Conservation (phyloP, 1,139 yeast species). For the Yarrowia galli region DNA sequence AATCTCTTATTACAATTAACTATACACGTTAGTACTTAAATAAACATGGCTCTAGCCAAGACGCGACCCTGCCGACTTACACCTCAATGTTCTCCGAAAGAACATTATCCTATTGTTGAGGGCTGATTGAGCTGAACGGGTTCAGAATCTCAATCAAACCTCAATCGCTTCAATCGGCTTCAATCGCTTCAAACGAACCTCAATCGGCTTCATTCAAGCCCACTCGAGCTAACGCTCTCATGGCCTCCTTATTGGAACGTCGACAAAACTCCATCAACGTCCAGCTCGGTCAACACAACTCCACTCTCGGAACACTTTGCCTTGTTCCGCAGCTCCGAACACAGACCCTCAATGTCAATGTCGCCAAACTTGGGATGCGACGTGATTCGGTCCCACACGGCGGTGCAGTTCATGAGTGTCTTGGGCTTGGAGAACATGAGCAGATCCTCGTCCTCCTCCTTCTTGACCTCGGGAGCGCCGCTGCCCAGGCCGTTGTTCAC, state of each 20-base stretch:
- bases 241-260: slow-evolving; percentile 40
- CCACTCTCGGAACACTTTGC: slow-evolving; percentile 97
- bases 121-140: neutral
- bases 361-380: slow-evolving; percentile 93
- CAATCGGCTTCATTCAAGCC: too few species aligned
- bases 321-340: slow-evolving; percentile 83
- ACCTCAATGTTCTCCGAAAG: slow-evolving; percentile 1
- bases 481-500: slow-evolving; percentile 19
- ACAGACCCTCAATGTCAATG: slow-evolving; percentile 90
- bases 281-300: slow-evolving; percentile 80
- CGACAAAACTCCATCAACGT: slow-evolving; percentile 71
- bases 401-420: slow-evolving; percentile 72
- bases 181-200: too few species aligned
- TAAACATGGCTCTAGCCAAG: slow-evolving; percentile 32
- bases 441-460: slow-evolving; percentile 47
- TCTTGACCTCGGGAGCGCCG: slow-evolving; percentile 19
- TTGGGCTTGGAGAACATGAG: slow-evolving; percentile 24
- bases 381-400: slow-evolving; percentile 95
- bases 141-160: too few species aligned
- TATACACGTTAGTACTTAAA: slow-evolving; percentile 38
- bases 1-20: slow-evolving; percentile 26
- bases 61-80: slow-evolving; percentile 24
- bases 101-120: neutral
- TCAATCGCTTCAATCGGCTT: too few species aligned
- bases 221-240: neutral